Percentiles rank a stretch among this genome's conserved stretches.
phyloP scores from a whole-genome alignment of 192 early-diverging fungal genomes.

The Entrophospora sp. region DNA sequence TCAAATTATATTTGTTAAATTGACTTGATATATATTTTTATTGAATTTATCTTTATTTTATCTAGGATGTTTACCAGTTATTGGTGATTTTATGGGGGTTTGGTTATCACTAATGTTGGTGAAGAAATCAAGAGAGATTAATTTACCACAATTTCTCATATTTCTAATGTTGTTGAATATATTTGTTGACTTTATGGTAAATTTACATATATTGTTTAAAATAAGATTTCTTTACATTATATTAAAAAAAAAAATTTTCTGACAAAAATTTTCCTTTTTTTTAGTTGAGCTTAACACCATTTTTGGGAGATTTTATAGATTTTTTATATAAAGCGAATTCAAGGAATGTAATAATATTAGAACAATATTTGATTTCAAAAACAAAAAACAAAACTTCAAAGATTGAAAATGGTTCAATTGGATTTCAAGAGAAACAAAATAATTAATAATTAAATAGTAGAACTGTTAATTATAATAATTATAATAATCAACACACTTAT shows the following conservation, averaged over 20 bases:
- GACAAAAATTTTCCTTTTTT: not conserved
- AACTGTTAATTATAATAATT: too few species aligned
- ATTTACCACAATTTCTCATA: slow-evolving; percentile 32
- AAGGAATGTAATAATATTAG: slow-evolving; percentile 41
- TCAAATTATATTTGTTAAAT: not conserved
- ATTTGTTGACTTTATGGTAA: slow-evolving; percentile 42
- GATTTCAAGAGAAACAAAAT: too few species aligned
- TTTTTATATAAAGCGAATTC: slow-evolving; percentile 42
- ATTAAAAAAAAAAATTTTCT: not conserved
- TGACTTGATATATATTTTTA: not conserved
- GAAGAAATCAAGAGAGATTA: slow-evolving; percentile 25
- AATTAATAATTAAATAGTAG: too few species aligned
- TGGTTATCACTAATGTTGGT: slow-evolving; percentile 33
- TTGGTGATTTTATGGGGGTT: slow-evolving; percentile 37
- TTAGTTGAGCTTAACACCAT: slow-evolving; percentile 41
- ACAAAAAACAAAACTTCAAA: slow-evolving; percentile 15
- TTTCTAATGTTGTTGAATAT: slow-evolving; percentile 40
- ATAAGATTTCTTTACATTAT: not conserved
- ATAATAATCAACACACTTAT: too few species aligned
- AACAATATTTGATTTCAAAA: slow-evolving; percentile 34
- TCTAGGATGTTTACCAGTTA: slow-evolving; percentile 41
- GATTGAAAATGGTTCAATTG: not conserved
- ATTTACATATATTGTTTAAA: not conserved
- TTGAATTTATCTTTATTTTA: not conserved
- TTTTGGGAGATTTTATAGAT: slow-evolving; percentile 42